Evolutionary conservation across 2,329 filamentous ascomycete genomes (phyloP).

Genomic region (Hypoxylon sp.): DNA sequence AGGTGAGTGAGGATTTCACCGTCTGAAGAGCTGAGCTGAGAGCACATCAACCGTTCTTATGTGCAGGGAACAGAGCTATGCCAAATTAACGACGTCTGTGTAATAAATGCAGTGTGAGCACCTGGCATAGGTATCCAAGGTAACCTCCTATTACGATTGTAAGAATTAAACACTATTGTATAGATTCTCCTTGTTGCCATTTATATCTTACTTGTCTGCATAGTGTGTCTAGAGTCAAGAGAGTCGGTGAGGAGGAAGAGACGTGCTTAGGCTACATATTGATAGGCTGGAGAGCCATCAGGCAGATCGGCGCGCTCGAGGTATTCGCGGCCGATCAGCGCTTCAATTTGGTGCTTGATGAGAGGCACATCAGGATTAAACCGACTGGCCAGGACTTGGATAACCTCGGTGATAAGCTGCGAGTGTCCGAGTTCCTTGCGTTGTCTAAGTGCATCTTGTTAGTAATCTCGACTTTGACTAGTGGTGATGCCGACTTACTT

Average conservation of each 20-base stretch:
- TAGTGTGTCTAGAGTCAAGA: not conserved
- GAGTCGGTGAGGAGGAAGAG: not conserved
- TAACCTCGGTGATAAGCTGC: slow-evolving; percentile 74
- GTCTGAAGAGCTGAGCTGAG: too few relatives aligned
- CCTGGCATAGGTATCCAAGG: not conserved
- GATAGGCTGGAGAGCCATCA: slow-evolving; percentile 72
- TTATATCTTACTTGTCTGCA: not conserved
- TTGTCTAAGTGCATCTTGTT: slow-evolving; percentile 61
- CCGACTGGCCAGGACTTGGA: slow-evolving; percentile 70
- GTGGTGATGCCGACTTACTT: slow-evolving; percentile 66
- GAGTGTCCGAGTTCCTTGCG: slow-evolving; percentile 76
- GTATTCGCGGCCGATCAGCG: slow-evolving; percentile 78
- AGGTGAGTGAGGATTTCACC: too few relatives aligned
- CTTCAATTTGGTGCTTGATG: slow-evolving; percentile 84
- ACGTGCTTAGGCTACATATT: slow-evolving; percentile 69
- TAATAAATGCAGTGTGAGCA: not conserved
- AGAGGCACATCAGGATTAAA: slow-evolving; percentile 80
- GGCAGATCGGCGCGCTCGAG: slow-evolving; percentile 77
- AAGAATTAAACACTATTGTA: not conserved
- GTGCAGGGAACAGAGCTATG: not conserved
- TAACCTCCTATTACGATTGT: not conserved
- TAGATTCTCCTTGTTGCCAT: not conserved
- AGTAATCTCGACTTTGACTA: slow-evolving; percentile 32
- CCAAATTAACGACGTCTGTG: not conserved
- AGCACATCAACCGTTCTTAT: not conserved